Evolutionary conservation across 768 basidiomycete genomes (phyloP), one percentile per base, ranked within the genome.

Genomic region (Naganishia friedmannii): DNA sequence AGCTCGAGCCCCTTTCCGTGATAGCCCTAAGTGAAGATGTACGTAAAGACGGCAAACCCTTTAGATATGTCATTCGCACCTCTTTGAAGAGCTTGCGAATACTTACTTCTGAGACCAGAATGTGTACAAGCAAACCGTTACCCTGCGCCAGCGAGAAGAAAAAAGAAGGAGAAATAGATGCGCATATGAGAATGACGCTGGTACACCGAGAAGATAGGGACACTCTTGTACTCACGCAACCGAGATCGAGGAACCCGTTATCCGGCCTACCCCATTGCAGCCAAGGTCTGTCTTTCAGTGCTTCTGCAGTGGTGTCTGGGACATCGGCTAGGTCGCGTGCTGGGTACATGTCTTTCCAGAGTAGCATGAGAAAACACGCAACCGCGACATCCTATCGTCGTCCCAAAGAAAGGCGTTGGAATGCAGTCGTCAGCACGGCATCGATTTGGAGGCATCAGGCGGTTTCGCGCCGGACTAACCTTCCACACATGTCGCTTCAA

Each of bases 101-200:
- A 70, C 73, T 53, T 26, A 80, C 79, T 82, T 94, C 92, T 5
- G 87, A 82, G 23, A 85, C 79, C 1, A 96, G 86, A 53, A 96
- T 93, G 75, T 96, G 93, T 0, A 91, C 91, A 34, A 98, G 85
- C 3, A 98, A 85, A 1, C 92, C 95, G 73, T 97, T 97, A 0
- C 95, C 95, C 92, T 93, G 72, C 1, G 15, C 23, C 17, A 51
- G 48, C 48, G 7, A 51, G n/a, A 23, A 51, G 3, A 23, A 3
- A 23, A 26, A 46, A 46, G 3, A 17, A 46, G 45, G 51, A 15
- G 21, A 13, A 29, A 37, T 12, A 53, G 32, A 3, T 34, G 28
- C 28, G 3, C 3, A 9, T 60, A 7, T n/a, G n/a, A 26, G 29
- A 32, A 26, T 67, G 29, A 68, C n/a, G n/a, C n/a, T 17, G 9